Conservation (phyloP, 2,329 filamentous ascomycete species). For the Tolypocladium guangdongense region DNA sequence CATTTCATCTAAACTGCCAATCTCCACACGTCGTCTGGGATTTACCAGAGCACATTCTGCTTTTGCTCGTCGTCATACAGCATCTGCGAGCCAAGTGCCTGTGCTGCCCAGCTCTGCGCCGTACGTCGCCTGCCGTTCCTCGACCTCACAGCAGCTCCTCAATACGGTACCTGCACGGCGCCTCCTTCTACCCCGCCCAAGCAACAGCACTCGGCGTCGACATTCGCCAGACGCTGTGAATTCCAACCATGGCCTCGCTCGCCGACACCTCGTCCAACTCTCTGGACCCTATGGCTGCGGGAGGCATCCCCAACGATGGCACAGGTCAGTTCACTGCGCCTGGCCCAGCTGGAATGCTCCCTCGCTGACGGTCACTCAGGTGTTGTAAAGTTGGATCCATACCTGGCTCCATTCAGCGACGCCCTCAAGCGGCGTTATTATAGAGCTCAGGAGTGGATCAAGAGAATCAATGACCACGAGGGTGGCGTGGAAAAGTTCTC, state of each 20-base stretch:
- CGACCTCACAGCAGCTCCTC: not conserved
- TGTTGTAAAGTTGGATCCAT: slow-evolving; percentile 79
- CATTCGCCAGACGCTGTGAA: not conserved
- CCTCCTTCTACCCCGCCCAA: not conserved
- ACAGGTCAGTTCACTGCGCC: slow-evolving; percentile 44
- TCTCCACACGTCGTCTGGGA: not conserved
- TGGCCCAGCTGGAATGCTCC: not conserved
- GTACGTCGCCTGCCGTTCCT: not conserved
- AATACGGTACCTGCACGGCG: not conserved
- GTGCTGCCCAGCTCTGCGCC: not conserved
- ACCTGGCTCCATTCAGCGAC: slow-evolving; percentile 75
- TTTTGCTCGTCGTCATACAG: not conserved
- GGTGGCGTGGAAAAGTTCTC: slow-evolving; percentile 90
- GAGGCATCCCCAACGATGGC: slow-evolving; percentile 53
- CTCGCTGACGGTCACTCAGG: slow-evolving; percentile 39
- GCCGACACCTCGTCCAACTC: not conserved
- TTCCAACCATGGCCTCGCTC: not conserved
- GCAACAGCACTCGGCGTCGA: not conserved
- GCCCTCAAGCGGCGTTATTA: slow-evolving; percentile 64
- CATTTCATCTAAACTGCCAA: not conserved
- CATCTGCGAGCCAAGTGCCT: not conserved
- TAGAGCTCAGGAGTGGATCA: slow-evolving; percentile 79
- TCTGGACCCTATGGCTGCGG: slow-evolving; percentile 22
- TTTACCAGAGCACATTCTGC: not conserved
- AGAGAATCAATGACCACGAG: slow-evolving; percentile 69